phyloP scores from a whole-genome alignment of 805 yeast species.

The Clavispora carvajalis region DNA sequence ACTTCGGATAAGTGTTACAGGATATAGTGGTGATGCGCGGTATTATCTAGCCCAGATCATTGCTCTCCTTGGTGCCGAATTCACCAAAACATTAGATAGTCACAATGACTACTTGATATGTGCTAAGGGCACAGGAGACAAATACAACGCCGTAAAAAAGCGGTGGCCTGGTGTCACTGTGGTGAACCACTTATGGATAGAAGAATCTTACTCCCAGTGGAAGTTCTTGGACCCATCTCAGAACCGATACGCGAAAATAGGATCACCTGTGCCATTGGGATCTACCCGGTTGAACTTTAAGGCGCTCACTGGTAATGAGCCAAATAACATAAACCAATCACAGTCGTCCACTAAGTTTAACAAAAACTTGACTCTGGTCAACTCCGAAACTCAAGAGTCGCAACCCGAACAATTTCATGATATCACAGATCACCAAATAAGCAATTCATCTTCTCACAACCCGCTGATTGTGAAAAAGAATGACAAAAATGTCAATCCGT shows the following conservation, averaged over 20 bases:
- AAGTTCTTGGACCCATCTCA: conserved; percentile 39
- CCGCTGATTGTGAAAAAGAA: too few relatives aligned
- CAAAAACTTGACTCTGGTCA: not conserved
- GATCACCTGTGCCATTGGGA: conserved; percentile 28
- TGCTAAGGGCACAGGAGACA: conserved; percentile 63
- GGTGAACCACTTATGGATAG: conserved; percentile 85
- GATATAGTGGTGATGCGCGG: conserved; percentile 83
- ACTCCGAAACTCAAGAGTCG: not conserved
- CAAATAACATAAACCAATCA: not conserved
- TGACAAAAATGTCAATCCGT: too few relatives aligned
- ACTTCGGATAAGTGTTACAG: conserved; percentile 63
- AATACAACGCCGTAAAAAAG: conserved; percentile 61
- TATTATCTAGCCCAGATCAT: conserved; percentile 61
- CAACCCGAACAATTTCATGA: not conserved
- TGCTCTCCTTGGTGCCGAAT: conserved; percentile 66
- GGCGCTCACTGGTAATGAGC: not conserved
- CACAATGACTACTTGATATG: conserved; percentile 70
- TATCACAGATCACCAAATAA: not conserved
- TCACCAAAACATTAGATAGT: conserved; percentile 60
- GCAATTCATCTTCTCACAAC: not conserved
- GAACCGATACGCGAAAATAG: conserved; percentile 43
- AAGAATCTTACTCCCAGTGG: conserved; percentile 68
- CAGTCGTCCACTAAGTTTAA: not conserved
- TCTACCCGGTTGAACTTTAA: conserved; percentile 4
- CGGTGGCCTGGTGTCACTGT: conserved; percentile 58